Conservation (phyloP, 768 basidiomycete genomes). For the Amanita polypyramis region DNA sequence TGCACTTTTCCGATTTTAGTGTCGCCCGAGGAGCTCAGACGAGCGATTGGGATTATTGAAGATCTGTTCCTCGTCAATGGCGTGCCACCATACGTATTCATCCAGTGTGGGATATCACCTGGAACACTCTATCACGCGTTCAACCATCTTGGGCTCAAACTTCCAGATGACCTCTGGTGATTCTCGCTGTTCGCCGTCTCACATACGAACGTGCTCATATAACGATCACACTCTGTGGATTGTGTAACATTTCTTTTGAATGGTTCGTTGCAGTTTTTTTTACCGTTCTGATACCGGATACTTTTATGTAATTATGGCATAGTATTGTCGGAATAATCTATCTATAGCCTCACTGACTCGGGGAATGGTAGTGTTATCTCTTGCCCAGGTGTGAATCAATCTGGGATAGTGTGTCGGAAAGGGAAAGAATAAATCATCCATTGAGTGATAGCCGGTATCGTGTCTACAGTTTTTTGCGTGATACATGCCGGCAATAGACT, state of each 20-base stretch:
- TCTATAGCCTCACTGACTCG: neutral
- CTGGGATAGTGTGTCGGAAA: neutral
- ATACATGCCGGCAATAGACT: neutral
- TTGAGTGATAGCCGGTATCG: conserved; percentile 7
- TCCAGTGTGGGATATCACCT: conserved; percentile 4
- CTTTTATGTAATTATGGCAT: conserved; percentile 3
- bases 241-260: neutral
- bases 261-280: neutral
- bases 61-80: neutral
- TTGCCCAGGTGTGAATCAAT: neutral
- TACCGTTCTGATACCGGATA: neutral
- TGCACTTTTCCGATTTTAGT: neutral
- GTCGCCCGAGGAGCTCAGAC: conserved; percentile 1
- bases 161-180: neutral
- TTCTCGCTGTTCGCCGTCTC: neutral
- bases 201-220: neutral
- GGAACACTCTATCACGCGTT: conserved; percentile 6
- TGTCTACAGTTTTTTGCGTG: conserved; percentile 8
- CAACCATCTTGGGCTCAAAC: neutral
- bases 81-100: conserved; percentile 1
- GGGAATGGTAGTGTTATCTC: neutral
- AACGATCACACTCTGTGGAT: neutral
- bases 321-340: neutral
- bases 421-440: conserved; percentile 1
- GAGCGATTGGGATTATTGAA: neutral